Base-by-base conservation (phyloP, 2,329 filamentous ascomycete species). In the Penicillium freii region DNA sequence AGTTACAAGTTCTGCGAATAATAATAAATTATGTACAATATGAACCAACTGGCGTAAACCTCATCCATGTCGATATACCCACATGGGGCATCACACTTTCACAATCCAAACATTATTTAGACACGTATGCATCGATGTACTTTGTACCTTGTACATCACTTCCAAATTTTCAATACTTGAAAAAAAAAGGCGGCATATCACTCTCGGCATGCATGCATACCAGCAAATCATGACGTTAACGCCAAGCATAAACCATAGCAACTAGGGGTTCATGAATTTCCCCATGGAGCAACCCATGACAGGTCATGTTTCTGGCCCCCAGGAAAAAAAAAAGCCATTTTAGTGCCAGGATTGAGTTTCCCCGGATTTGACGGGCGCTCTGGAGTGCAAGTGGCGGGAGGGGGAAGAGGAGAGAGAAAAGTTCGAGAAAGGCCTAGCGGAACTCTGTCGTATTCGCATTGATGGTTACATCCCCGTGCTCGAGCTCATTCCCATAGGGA, bases 401-500 rank as follows among this genome's bases (percentile, higher is more conserved):
- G 15, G n/a, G 43, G 25, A 38, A 29, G 31, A 21, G 10, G 21
- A 6, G 56, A 49, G 34, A 43, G 53, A 59, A 60, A 60, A 56
- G 34, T 77, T 54, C 73, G 56, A 62, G 60, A 61, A 25, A 54
- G 47, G 57, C 19, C 51, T 58, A 59, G 54, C 59, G 52, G 47
- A 62, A 62, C 59, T 33, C 25, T 61, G 51, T 29, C 44, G 47
- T 42, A 44, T 36, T 29, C 38, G 19, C 45, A 25, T 54, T 27
- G 15, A 38, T 23, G 1, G 31, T 44, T n/a, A 2, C 39, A 15
- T 36, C 3, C n/a, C 39, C 19, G 19, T 47, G 7, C 19, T 36
- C 17, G 23, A 29, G 19, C 13, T 15, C 23, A 11, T 46, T 42
- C 21, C 29, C 25, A 13, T 13, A 34, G 8, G 10, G 17, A 21